Conservation (phyloP, 306 rosid species). For the Herpetospermum pedunculosum region DNA sequence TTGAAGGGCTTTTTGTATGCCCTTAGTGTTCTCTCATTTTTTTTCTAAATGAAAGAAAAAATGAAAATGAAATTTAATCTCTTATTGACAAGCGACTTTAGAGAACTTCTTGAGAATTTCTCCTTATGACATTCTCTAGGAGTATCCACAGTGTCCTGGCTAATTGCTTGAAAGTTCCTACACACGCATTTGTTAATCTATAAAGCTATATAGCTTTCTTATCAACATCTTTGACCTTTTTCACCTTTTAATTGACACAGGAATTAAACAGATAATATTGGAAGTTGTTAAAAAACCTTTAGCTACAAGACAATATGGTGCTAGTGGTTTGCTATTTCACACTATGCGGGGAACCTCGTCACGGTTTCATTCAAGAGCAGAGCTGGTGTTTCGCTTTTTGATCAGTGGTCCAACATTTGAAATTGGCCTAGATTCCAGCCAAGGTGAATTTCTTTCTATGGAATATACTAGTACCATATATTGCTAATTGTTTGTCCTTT, state of each 20-base stretch:
- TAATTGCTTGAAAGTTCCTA: neutral
- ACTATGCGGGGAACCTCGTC: constrained; percentile 62
- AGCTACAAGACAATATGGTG: constrained; percentile 39
- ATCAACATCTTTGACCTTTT: neutral
- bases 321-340: constrained; percentile 47
- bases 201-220: neutral
- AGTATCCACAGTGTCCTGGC: neutral
- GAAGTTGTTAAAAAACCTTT: constrained; percentile 62
- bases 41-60: no score
- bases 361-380: constrained; percentile 82
- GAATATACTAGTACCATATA: neutral
- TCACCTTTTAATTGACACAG: constrained; percentile 12
- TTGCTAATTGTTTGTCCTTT: neutral
- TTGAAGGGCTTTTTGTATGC: neutral
- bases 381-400: constrained; percentile 48
- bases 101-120: neutral
- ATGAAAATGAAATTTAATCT: neutral
- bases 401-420: constrained; percentile 30
- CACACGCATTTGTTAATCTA: neutral
- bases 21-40: neutral
- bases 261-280: constrained; percentile 25
- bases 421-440: constrained; percentile 26
- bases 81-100: neutral
- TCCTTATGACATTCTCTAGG: neutral
- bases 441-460: constrained; percentile 37